phyloP scores from a whole-genome alignment of 2,329 filamentous ascomycete species.

The Rhynchosporium secalis region DNA sequence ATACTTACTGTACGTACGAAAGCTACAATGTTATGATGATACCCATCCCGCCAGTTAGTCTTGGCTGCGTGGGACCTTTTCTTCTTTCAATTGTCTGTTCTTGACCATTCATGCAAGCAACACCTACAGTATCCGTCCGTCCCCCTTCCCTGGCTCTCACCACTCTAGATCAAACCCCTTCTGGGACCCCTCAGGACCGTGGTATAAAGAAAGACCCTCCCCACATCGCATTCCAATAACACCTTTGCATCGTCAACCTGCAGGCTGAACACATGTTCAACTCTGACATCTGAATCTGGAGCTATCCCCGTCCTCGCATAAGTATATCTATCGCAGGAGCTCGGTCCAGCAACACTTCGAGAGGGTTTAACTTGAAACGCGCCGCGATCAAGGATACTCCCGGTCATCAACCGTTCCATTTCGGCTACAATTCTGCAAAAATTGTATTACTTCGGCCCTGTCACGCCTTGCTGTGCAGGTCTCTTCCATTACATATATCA shows the following conservation, averaged over 20 bases:
- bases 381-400: slow-evolving; percentile 13
- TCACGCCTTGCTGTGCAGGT: not conserved
- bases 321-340: slow-evolving; percentile 4
- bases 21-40: not conserved
- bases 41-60: not conserved
- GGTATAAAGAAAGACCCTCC: slow-evolving; percentile 10
- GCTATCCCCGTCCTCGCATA: not conserved
- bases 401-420: slow-evolving; percentile 9
- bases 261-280: not conserved
- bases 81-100: slow-evolving; percentile 14
- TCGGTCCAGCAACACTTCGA: slow-evolving; percentile 18
- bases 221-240: not conserved
- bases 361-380: slow-evolving; percentile 27
- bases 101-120: slow-evolving; percentile 27
- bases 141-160: slow-evolving; percentile 12
- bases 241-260: not conserved
- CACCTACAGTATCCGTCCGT: slow-evolving; percentile 3
- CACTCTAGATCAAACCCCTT: slow-evolving; percentile 2
- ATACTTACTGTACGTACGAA: too few species aligned
- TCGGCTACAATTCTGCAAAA: slow-evolving; percentile 6
- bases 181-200: not conserved
- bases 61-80: not conserved
- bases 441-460: slow-evolving; percentile 16
- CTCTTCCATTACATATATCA: slow-evolving; percentile 19
- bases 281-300: not conserved